Percentiles rank a stretch among this genome's conserved stretches.
Evolutionary conservation across 305 asterid species (phyloP).

Genomic region (Plantago coronopus): DNA sequence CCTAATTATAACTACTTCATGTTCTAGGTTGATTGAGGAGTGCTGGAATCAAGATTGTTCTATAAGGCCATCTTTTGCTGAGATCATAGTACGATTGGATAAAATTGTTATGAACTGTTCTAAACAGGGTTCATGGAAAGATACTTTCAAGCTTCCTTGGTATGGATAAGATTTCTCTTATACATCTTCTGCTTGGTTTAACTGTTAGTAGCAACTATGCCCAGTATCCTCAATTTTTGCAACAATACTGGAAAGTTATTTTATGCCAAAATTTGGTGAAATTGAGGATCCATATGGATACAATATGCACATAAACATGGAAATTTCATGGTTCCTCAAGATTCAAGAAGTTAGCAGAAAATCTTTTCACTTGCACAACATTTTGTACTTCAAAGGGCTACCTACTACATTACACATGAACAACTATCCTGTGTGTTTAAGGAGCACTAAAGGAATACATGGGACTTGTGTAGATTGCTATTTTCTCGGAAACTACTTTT

Average conservation of each 20-base stretch:
- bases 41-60: constrained; percentile 74
- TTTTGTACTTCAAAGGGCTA: too few species aligned
- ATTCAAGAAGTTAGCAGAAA: not conserved
- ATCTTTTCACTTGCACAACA: not conserved
- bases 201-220: not conserved
- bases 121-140: constrained; percentile 98
- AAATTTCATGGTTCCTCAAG: not conserved
- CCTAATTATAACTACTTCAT: constrained; percentile 10
- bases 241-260: not conserved
- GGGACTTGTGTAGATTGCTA: too few species aligned
- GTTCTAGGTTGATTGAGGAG: constrained; percentile 79
- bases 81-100: constrained; percentile 70
- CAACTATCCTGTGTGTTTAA: too few species aligned
- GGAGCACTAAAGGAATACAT: too few species aligned
- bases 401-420: too few species aligned
- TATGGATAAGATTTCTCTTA: constrained; percentile 23
- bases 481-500: too few species aligned
- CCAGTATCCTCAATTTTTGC: not conserved
- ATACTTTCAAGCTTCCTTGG: constrained; percentile 97
- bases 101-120: constrained; percentile 65
- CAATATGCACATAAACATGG: not conserved
- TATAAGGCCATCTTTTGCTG: constrained; percentile 66
- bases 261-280: not conserved
- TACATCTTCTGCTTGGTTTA: not conserved
- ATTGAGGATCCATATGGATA: not conserved